phyloP scores from a whole-genome alignment of 2,329 filamentous ascomycete species.

The Xylariaceae sp. region DNA sequence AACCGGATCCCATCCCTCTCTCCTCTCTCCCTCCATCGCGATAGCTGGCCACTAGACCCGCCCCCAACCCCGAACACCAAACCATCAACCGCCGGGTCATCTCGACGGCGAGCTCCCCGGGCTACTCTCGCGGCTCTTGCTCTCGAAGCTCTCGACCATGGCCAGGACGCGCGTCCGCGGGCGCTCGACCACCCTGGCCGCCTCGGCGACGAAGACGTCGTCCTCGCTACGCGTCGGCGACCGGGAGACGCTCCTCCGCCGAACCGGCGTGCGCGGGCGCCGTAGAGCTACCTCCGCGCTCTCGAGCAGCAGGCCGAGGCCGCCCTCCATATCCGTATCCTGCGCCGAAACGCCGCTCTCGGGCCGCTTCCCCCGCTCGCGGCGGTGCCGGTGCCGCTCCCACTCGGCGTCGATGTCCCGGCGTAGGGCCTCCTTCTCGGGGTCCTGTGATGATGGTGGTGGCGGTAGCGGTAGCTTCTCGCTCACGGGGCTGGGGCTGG shows the following conservation, averaged over 20 bases:
- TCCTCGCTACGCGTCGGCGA: constrained; percentile 39
- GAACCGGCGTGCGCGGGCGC: constrained; percentile 9
- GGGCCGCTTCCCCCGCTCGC: constrained; percentile 5
- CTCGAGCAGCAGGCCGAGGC: constrained; percentile 10
- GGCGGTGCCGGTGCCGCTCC: constrained; percentile 7
- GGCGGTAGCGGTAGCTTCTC: constrained; percentile 16
- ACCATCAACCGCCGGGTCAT: constrained; percentile 2
- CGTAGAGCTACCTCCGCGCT: constrained; percentile 1
- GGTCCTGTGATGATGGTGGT: constrained; percentile 3
- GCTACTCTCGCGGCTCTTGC: constrained; percentile 47
- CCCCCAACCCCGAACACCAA: neutral
- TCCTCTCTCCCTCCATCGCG: neutral
- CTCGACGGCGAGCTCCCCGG: constrained; percentile 32
- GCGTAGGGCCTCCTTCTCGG: constrained; percentile 27
- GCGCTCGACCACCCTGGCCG: constrained; percentile 42
- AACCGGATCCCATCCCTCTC: neutral
- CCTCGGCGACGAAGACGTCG: constrained; percentile 45
- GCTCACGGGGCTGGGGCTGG: constrained; percentile 15
- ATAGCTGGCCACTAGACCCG: neutral
- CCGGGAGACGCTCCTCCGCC: constrained; percentile 23
- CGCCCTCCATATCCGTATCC: constrained; percentile 10
- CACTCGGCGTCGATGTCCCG: constrained; percentile 31
- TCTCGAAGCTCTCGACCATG: constrained; percentile 61
- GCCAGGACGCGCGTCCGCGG: constrained; percentile 52
- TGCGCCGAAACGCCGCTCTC: constrained; percentile 5